Conservation (phyloP, 2,329 filamentous ascomycete species). For the Laburnicola sp. region DNA sequence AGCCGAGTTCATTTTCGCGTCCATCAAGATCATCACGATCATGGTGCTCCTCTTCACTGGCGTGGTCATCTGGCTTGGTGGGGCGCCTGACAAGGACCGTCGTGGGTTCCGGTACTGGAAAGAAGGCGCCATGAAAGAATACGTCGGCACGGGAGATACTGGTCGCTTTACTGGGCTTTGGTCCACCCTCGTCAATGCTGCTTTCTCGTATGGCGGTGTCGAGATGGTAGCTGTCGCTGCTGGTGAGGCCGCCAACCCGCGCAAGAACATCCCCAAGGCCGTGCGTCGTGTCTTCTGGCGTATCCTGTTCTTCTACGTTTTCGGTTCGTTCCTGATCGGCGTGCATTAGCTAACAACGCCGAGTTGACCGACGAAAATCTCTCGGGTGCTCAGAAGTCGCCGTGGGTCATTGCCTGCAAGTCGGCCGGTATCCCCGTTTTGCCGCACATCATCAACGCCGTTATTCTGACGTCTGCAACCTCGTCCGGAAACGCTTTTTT, state of each 20-base stretch:
- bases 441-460: constrained; percentile 73
- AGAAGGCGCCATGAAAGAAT: constrained; percentile 57
- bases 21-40: constrained; percentile 52
- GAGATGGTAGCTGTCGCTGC: constrained; percentile 45
- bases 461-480: constrained; percentile 72
- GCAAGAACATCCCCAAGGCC: constrained; percentile 56
- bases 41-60: constrained; percentile 36
- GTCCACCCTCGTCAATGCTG: constrained; percentile 59
- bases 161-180: constrained; percentile 67
- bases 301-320: constrained; percentile 59
- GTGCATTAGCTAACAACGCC: constrained; percentile 59
- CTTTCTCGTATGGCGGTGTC: constrained; percentile 43
- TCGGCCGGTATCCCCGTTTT: constrained; percentile 69
- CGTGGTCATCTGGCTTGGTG: constrained; percentile 43
- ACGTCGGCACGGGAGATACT: constrained; percentile 57
- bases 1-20: constrained; percentile 54
- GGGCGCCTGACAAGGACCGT: constrained; percentile 38
- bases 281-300: constrained; percentile 59
- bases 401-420: constrained; percentile 66
- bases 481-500: constrained; percentile 71
- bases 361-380: constrained; percentile 52
- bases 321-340: constrained; percentile 59
- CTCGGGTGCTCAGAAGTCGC: constrained; percentile 41
- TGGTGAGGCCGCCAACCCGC: constrained; percentile 42
- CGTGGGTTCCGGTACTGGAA: constrained; percentile 70